Percentiles rank a stretch among this genome's conserved stretches.
Evolutionary conservation across 352 stramenopile species (phyloP).

Genomic region (Aphanomyces astaci): DNA sequence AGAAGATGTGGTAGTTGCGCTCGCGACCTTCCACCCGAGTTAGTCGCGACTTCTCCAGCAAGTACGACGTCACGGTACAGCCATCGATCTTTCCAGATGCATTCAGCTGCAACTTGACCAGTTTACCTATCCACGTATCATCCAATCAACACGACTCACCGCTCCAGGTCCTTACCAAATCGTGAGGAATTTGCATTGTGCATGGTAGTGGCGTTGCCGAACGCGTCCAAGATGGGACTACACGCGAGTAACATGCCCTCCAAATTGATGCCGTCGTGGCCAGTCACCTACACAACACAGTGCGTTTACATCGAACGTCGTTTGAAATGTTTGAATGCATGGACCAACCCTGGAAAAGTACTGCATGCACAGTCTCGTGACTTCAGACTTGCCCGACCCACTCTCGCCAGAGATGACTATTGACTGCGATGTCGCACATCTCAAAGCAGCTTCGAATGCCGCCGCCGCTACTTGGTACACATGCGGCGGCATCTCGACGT

Average conservation of each 20-base stretch:
- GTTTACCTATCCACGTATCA: slow-evolving; percentile 36
- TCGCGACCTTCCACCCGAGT: slow-evolving; percentile 60
- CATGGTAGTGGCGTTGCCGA: slow-evolving; percentile 61
- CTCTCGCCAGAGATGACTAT: slow-evolving; percentile 84
- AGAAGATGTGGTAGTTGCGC: slow-evolving; percentile 83
- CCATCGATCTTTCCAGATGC: slow-evolving; percentile 52
- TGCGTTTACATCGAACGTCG: too few relatives aligned
- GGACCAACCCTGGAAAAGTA: slow-evolving; percentile 68
- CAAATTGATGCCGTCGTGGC: slow-evolving; percentile 40
- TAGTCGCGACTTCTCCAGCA: slow-evolving; percentile 90
- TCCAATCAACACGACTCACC: slow-evolving; percentile 24
- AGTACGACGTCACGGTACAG: slow-evolving; percentile 78
- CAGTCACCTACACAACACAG: slow-evolving; percentile 31
- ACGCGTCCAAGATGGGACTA: slow-evolving; percentile 77
- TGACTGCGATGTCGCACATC: slow-evolving; percentile 60
- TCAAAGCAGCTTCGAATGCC: slow-evolving; percentile 60
- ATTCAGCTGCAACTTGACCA: slow-evolving; percentile 55
- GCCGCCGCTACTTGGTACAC: slow-evolving; percentile 66
- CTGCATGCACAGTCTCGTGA: slow-evolving; percentile 86
- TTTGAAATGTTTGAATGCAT: slow-evolving; percentile 41
- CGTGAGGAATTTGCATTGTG: slow-evolving; percentile 44
- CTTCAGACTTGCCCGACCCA: slow-evolving; percentile 83
- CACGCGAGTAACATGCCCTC: slow-evolving; percentile 1
- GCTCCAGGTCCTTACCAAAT: slow-evolving; percentile 33
- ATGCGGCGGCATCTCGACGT: slow-evolving; percentile 43